Percentiles rank a stretch among this genome's conserved stretches.
These are phyloP conservation scores for Pisolithus orientalis DNA, from an alignment of 768 basidiomycete genomes.

Conservation along the genomic window DNA sequence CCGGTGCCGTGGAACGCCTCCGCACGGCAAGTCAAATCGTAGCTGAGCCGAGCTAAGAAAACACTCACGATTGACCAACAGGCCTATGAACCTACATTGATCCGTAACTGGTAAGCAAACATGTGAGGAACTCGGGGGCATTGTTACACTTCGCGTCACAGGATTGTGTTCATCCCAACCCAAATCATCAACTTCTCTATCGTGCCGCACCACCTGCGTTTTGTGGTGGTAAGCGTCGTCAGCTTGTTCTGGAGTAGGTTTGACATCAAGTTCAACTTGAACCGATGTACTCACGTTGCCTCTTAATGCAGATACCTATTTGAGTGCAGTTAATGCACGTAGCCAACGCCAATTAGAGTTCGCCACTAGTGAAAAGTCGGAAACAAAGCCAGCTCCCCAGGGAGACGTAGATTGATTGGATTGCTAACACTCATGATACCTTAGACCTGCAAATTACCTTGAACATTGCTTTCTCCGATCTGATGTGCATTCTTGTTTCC, in stretches of 20 bases:
- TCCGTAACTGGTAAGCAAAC: slow-evolving; percentile 63
- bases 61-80: slow-evolving; percentile 21
- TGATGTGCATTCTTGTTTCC: too few species aligned
- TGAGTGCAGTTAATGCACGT: slow-evolving; percentile 50
- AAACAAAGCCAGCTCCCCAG: background rate
- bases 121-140: background rate
- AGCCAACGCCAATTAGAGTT: slow-evolving; percentile 1
- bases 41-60: background rate
- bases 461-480: too few species aligned
- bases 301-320: slow-evolving; percentile 47
- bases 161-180: slow-evolving; percentile 71
- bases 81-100: slow-evolving; percentile 67
- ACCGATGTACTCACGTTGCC: background rate
- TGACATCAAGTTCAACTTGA: background rate
- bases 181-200: slow-evolving; percentile 76
- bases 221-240: slow-evolving; percentile 68
- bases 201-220: slow-evolving; percentile 71
- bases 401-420: too few species aligned
- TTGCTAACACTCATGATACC: background rate
- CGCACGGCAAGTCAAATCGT: slow-evolving; percentile 20
- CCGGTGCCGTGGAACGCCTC: slow-evolving; percentile 45
- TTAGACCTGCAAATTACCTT: background rate
- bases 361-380: background rate
- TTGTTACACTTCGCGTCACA: slow-evolving; percentile 13
- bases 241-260: slow-evolving; percentile 79